Evolutionary conservation across 345 rosid genomes (phyloP).

Genomic region (Linum lewisii): DNA sequence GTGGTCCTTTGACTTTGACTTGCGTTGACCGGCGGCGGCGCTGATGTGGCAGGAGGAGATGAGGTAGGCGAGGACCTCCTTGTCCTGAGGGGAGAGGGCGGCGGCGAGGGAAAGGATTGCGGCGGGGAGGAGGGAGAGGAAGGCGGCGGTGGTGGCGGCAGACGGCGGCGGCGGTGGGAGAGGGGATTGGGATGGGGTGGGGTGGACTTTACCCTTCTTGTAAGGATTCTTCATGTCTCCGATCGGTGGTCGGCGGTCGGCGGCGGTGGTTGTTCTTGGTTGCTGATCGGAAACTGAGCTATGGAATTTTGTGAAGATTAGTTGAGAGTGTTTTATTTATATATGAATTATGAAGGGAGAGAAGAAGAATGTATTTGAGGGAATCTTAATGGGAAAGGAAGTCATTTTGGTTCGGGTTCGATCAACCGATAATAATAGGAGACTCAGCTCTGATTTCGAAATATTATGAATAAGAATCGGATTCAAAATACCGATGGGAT

Average conservation of each 20-base stretch:
- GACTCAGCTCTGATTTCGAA: too few relatives aligned
- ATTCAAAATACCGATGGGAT: too few relatives aligned
- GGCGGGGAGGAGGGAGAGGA: conserved; percentile 31
- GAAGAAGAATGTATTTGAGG: too few relatives aligned
- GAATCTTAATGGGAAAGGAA: too few relatives aligned
- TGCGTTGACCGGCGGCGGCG: background rate
- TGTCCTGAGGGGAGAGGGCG: conserved; percentile 31
- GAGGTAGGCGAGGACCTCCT: conserved; percentile 34
- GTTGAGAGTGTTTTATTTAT: too few relatives aligned
- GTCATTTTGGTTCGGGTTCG: too few relatives aligned
- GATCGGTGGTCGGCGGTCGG: background rate
- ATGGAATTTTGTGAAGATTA: too few relatives aligned
- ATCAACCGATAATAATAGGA: too few relatives aligned
- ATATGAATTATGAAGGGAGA: too few relatives aligned
- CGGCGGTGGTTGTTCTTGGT: too few relatives aligned
- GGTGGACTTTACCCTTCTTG: conserved; percentile 29
- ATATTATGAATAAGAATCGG: too few relatives aligned
- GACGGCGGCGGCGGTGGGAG: conserved; percentile 13
- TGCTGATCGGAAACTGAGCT: too few relatives aligned
- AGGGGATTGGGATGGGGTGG: conserved; percentile 22
- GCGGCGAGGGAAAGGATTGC: conserved; percentile 24
- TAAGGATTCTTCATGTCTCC: conserved; percentile 18
- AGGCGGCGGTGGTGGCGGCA: conserved; percentile 5
- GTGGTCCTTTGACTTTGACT: conserved; percentile 11
- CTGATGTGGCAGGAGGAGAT: conserved; percentile 20